A percentile compares a stretch with the other conserved stretches of the same genome.
Conservation (phyloP, 2,329 filamentous ascomycete genomes). For the Byssothecium circinans region DNA sequence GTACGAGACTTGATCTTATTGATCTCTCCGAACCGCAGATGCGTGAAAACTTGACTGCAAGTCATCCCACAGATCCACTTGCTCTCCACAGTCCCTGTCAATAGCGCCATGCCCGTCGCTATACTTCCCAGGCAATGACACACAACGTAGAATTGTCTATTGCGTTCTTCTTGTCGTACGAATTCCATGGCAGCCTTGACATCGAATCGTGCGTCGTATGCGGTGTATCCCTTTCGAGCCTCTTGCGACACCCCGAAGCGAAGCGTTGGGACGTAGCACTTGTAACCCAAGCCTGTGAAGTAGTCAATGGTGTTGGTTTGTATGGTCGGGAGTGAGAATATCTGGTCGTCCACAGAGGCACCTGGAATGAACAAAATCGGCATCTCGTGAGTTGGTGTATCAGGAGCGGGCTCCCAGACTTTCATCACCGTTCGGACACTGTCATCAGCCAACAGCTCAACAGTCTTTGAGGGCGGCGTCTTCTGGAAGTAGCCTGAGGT, state of each 20-base stretch:
- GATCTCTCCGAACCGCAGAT: slow-evolving; percentile 59
- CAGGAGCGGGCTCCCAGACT: too few relatives aligned
- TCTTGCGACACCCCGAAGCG: slow-evolving; percentile 59
- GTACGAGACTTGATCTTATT: slow-evolving; percentile 58
- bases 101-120: slow-evolving; percentile 59
- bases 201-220: slow-evolving; percentile 62
- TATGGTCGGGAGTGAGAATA: too few relatives aligned
- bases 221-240: slow-evolving; percentile 59
- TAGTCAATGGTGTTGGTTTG: too few relatives aligned
- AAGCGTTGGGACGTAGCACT: neutral
- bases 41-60: slow-evolving; percentile 65
- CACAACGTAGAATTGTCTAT: slow-evolving; percentile 56
- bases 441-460: too few relatives aligned
- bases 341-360: too few relatives aligned
- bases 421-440: too few relatives aligned
- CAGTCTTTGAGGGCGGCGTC: too few relatives aligned
- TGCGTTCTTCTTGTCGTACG: slow-evolving; percentile 48
- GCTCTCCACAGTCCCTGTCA: slow-evolving; percentile 62
- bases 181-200: slow-evolving; percentile 58
- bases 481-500: too few relatives aligned
- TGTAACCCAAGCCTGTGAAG: too few relatives aligned
- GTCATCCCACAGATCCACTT: slow-evolving; percentile 62
- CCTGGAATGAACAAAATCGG: too few relatives aligned
- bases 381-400: too few relatives aligned
- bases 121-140: slow-evolving; percentile 67